Evolutionary conservation across 805 yeast species (phyloP).

Genomic region (Myxozyma nipponensis): DNA sequence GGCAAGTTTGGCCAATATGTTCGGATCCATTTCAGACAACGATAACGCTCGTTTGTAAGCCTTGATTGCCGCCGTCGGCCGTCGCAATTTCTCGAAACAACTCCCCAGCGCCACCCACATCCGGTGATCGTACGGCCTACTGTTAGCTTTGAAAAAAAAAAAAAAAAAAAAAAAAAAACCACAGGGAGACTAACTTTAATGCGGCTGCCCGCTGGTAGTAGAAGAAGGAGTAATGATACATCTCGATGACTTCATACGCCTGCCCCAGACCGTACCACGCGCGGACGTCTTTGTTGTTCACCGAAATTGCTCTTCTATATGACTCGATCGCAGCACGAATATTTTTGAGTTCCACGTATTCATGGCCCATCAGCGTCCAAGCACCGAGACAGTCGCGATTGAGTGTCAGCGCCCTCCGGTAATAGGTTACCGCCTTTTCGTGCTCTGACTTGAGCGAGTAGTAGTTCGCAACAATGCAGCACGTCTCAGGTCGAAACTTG

Average conservation of each 20-base stretch:
- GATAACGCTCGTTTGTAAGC: constrained; percentile 74
- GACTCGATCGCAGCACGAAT: constrained; percentile 97
- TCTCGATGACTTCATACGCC: constrained; percentile 93
- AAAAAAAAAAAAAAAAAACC: not conserved
- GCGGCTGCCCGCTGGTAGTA: constrained; percentile 90
- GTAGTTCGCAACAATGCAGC: constrained; percentile 90
- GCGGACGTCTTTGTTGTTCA: constrained; percentile 80
- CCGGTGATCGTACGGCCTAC: constrained; percentile 71
- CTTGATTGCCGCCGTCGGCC: constrained; percentile 67
- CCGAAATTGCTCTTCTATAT: constrained; percentile 87
- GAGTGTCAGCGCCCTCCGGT: constrained; percentile 79
- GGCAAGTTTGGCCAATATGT: constrained; percentile 65
- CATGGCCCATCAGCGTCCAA: constrained; percentile 99
- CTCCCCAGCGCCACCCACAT: constrained; percentile 96
- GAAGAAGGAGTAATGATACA: constrained; percentile 87
- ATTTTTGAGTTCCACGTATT: constrained; percentile 91
- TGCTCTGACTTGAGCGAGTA: constrained; percentile 90
- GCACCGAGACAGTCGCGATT: constrained; percentile 81
- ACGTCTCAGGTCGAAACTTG: constrained; percentile 86
- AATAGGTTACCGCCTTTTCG: constrained; percentile 90
- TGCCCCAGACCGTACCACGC: constrained; percentile 99
- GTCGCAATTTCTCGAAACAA: constrained; percentile 76
- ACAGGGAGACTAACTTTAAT: constrained; percentile 43
- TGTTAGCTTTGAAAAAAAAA: not conserved
- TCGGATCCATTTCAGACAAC: constrained; percentile 53